Evolutionary conservation across 768 basidiomycete genomes (phyloP).

Genomic region (Hericium erinaceus): DNA sequence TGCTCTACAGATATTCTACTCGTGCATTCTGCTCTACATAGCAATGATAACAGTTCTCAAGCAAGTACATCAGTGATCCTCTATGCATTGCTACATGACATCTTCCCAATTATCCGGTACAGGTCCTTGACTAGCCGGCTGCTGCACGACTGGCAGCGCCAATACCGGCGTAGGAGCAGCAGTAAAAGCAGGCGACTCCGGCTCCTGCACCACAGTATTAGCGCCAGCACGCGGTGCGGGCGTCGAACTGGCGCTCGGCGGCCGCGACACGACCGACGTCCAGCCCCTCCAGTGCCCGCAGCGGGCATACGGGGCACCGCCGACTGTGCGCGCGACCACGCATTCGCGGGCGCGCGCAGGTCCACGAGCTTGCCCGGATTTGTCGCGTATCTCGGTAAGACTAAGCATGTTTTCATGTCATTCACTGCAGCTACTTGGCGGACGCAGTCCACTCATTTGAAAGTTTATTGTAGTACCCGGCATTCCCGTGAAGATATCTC

Average conservation of each 20-base stretch:
- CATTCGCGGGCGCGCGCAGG: conserved; percentile 26
- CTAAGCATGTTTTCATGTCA: too few relatives aligned
- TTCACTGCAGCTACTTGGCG: too few relatives aligned
- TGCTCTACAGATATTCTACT: too few relatives aligned
- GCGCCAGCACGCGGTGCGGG: background rate
- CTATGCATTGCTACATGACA: conserved; percentile 24
- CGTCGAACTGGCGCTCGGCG: conserved; percentile 4
- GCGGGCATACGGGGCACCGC: conserved; percentile 5
- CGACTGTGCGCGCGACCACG: conserved; percentile 15
- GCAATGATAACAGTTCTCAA: background rate
- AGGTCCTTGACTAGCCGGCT: conserved; percentile 6
- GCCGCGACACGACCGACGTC: conserved; percentile 24
- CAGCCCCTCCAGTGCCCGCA: conserved; percentile 19
- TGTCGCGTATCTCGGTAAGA: too few relatives aligned
- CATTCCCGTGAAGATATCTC: too few relatives aligned
- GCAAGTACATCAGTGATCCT: background rate
- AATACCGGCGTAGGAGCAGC: background rate
- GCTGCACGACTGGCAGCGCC: background rate
- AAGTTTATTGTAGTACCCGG: too few relatives aligned
- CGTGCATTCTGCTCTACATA: too few relatives aligned
- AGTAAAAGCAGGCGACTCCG: background rate
- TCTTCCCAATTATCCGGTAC: conserved; percentile 54
- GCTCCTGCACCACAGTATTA: background rate
- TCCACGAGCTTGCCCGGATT: conserved; percentile 53
- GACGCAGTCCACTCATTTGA: too few relatives aligned